Evolutionary conservation across 305 asterid genomes (phyloP).

Genomic region (Solanum aculeatissimum): DNA sequence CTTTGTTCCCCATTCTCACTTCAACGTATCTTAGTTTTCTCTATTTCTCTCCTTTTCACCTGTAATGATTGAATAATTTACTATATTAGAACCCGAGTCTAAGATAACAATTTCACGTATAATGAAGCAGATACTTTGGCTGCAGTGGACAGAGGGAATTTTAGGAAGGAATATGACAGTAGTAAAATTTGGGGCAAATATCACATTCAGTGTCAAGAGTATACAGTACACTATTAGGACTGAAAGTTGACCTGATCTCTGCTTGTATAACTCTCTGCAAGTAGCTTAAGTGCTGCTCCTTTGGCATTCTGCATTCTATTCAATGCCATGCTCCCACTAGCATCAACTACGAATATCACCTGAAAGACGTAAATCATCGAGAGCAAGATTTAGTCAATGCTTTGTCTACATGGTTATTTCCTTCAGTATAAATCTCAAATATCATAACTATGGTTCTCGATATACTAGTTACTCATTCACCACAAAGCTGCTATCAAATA

Average conservation of each 20-base stretch:
- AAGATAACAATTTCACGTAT: neutral
- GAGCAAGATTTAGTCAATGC: neutral
- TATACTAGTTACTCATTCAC: neutral
- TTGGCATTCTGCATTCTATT: constrained; percentile 99
- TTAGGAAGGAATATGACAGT: neutral
- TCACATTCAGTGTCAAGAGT: neutral
- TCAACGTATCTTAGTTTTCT: neutral
- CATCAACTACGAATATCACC: constrained; percentile 99
- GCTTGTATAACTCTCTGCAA: constrained; percentile 98
- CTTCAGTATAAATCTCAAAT: neutral
- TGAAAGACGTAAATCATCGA: constrained; percentile 16
- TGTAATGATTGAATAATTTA: neutral
- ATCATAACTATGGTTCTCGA: neutral
- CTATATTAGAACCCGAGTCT: neutral
- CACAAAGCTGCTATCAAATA: neutral
- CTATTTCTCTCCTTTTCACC: neutral
- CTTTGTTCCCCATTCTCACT: neutral
- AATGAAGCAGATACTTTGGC: neutral
- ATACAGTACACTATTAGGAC: neutral
- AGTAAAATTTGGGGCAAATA: neutral
- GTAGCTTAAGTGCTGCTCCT: constrained; percentile 96
- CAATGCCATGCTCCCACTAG: constrained; percentile 99
- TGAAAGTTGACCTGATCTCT: constrained; percentile 82
- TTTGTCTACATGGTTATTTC: neutral
- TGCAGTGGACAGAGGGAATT: neutral